phyloP scores from a whole-genome alignment of 768 basidiomycete genomes.

The Pleurotus sapidus region DNA sequence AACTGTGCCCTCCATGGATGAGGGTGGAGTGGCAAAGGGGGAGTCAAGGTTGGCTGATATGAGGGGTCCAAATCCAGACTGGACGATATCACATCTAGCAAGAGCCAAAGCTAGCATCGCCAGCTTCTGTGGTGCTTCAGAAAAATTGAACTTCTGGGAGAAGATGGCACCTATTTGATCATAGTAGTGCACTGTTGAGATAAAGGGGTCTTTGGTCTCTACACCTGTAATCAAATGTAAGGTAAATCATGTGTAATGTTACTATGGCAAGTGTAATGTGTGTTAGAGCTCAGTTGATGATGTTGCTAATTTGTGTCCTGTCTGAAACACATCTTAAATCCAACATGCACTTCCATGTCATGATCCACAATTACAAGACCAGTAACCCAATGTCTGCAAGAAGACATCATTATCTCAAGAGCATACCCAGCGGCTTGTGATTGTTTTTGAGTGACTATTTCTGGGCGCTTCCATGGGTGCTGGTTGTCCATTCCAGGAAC shows the following conservation, averaged over 20 bases:
- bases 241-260: too few species aligned
- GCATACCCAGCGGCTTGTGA: slow-evolving; percentile 13
- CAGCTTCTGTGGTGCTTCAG: slow-evolving; percentile 12
- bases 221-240: too few species aligned
- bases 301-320: too few species aligned
- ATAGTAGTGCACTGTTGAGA: slow-evolving; percentile 18
- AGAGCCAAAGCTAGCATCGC: slow-evolving; percentile 12
- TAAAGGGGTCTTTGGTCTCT: slow-evolving; percentile 10
- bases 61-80: slow-evolving; percentile 16
- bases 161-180: slow-evolving; percentile 20
- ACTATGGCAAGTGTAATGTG: too few species aligned
- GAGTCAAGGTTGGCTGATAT: slow-evolving; percentile 2
- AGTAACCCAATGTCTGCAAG: slow-evolving; percentile 15
- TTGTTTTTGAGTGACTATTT: background rate
- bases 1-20: background rate
- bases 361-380: slow-evolving; percentile 18
- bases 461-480: too few species aligned
- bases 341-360: too few species aligned
- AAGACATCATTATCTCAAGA: slow-evolving; percentile 12
- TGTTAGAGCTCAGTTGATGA: too few species aligned
- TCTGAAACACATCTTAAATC: too few species aligned
- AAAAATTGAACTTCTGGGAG: slow-evolving; percentile 17
- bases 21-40: background rate
- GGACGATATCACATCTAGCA: background rate
- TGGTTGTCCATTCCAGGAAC: too few species aligned